phyloP scores from a whole-genome alignment of 305 asterid genomes.

The Striga hermonthica region DNA sequence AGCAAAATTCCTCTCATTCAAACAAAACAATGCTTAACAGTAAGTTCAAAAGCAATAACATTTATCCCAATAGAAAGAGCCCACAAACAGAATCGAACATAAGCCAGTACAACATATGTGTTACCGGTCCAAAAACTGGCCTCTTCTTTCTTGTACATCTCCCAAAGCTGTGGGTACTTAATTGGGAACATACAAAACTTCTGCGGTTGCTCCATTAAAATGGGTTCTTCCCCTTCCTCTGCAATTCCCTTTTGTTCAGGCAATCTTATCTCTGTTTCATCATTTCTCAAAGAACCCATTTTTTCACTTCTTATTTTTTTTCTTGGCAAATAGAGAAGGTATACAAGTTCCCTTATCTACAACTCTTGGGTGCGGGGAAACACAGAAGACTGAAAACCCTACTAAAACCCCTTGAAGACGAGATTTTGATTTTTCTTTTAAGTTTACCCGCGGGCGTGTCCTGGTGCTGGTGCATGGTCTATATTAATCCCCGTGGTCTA shows the following conservation, averaged over 20 bases:
- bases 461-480: too few relatives aligned
- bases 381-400: conserved; percentile 33
- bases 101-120: conserved; percentile 6
- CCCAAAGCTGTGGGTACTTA: conserved; percentile 66
- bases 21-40: conserved; percentile 3
- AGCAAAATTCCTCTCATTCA: neutral
- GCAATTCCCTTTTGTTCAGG: conserved; percentile 33
- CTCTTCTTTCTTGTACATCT: conserved; percentile 73
- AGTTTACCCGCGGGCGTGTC: too few relatives aligned
- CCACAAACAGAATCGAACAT: conserved; percentile 22
- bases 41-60: neutral
- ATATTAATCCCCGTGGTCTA: too few relatives aligned
- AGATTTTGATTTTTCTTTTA: neutral
- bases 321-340: neutral
- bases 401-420: conserved; percentile 39
- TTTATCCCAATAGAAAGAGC: conserved; percentile 5
- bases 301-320: conserved; percentile 9
- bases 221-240: conserved; percentile 47
- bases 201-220: conserved; percentile 60
- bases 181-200: conserved; percentile 69
- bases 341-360: conserved; percentile 19
- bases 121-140: conserved; percentile 79
- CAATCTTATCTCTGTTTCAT: conserved; percentile 33
- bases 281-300: conserved; percentile 60
- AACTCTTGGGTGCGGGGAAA: conserved; percentile 16